Conservation (phyloP, 176 grass and related monocot species). For the Elymus sibiricus region DNA sequence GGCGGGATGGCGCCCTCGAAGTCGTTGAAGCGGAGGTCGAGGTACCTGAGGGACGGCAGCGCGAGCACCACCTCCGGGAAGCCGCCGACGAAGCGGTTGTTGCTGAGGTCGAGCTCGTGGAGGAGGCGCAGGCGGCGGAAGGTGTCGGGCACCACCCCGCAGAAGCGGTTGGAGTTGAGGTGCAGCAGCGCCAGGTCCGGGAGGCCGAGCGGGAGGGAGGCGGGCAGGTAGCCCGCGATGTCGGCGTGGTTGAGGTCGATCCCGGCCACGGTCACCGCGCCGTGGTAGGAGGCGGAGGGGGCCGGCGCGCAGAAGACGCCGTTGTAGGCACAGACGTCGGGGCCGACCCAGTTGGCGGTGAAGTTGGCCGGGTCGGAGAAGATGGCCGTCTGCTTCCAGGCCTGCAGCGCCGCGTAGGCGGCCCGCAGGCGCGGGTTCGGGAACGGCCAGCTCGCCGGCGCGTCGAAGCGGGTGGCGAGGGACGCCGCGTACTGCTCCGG, state of each 20-base stretch:
- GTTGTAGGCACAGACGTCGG: slow-evolving; percentile 72
- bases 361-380: slow-evolving; percentile 76
- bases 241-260: slow-evolving; percentile 93
- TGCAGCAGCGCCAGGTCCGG: slow-evolving; percentile 76
- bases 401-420: slow-evolving; percentile 77
- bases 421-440: slow-evolving; percentile 50
- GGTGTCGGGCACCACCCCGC: slow-evolving; percentile 54
- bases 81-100: slow-evolving; percentile 84
- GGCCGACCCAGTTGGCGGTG: slow-evolving; percentile 68
- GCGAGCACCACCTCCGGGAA: slow-evolving; percentile 48
- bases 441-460: slow-evolving; percentile 59
- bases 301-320: slow-evolving; percentile 59
- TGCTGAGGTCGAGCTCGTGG: slow-evolving; percentile 93
- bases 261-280: slow-evolving; percentile 50
- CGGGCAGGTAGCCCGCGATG: slow-evolving; percentile 57
- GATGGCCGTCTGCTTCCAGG: slow-evolving; percentile 90
- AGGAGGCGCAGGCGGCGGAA: slow-evolving; percentile 48
- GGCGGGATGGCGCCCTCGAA: slow-evolving; percentile 78
- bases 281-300: background rate
- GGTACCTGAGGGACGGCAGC: slow-evolving; percentile 50
- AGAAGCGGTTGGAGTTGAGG: slow-evolving; percentile 98
- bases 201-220: slow-evolving; percentile 50
- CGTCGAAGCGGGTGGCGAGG: slow-evolving; percentile 17
- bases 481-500: slow-evolving; percentile 25
- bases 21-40: slow-evolving; percentile 87